Conservation (phyloP, 2,329 filamentous ascomycete species). For the Alternaria ventricosa region DNA sequence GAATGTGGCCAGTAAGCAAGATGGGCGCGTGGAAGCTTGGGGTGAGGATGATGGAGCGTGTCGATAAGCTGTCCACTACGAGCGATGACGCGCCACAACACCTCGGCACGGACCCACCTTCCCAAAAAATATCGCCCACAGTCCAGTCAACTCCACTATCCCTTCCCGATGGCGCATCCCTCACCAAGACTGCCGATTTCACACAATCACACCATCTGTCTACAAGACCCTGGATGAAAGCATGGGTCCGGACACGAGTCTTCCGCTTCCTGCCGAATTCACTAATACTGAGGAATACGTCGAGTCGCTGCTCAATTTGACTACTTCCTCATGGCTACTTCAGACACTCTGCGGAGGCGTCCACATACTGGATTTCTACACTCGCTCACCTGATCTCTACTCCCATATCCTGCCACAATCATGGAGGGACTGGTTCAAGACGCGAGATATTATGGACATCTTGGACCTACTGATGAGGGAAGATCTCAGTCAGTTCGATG, state of each 20-base stretch:
- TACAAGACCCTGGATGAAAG: conserved; percentile 20
- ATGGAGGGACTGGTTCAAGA: conserved; percentile 81
- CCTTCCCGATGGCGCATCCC: conserved; percentile 11
- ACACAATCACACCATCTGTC: not conserved
- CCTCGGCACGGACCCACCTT: conserved; percentile 23
- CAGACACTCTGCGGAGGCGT: conserved; percentile 95
- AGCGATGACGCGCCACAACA: conserved; percentile 15
- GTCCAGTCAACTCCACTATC: conserved; percentile 16
- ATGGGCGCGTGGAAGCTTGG: not conserved
- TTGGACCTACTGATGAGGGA: conserved; percentile 83
- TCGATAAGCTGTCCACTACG: conserved; percentile 9
- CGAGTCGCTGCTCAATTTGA: conserved; percentile 76
- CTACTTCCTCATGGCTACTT: conserved; percentile 75
- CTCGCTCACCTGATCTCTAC: conserved; percentile 82
- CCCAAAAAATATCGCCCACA: conserved; percentile 20
- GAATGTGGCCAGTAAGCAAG: not conserved
- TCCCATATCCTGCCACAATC: conserved; percentile 74
- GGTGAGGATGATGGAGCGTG: conserved; percentile 11
- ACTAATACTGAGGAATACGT: conserved; percentile 77
- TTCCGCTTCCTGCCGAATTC: conserved; percentile 77
- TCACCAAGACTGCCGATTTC: not conserved
- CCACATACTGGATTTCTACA: conserved; percentile 96
- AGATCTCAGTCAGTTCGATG: conserved; percentile 62
- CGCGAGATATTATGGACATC: conserved; percentile 74
- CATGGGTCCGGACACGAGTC: conserved; percentile 58